Percentiles rank a stretch among this genome's conserved stretches.
Evolutionary conservation across 2,329 filamentous ascomycete genomes (phyloP).

Genomic region (Lojkania enalia): DNA sequence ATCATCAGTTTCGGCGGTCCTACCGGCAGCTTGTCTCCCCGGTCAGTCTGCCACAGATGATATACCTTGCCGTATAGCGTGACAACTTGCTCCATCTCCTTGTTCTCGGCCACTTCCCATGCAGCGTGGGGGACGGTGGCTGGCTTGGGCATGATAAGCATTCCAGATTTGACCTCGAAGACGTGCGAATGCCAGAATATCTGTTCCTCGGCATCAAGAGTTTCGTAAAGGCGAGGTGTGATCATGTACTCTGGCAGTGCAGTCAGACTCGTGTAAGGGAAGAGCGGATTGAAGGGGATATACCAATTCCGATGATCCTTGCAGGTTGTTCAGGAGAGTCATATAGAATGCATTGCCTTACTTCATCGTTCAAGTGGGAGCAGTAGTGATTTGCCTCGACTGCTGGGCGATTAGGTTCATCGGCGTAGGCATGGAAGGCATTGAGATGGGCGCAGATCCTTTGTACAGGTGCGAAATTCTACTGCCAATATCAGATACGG

Average conservation of each 20-base stretch:
- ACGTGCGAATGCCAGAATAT: slow-evolving; percentile 78
- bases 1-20: slow-evolving; percentile 67
- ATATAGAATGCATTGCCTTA: slow-evolving; percentile 85
- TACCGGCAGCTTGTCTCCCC: slow-evolving; percentile 66
- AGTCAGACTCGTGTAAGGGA: background rate
- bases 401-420: slow-evolving; percentile 64
- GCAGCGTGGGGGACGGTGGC: slow-evolving; percentile 57
- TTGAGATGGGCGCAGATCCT: slow-evolving; percentile 82
- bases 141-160: slow-evolving; percentile 76
- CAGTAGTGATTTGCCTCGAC: slow-evolving; percentile 88
- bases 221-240: slow-evolving; percentile 67
- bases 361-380: slow-evolving; percentile 73
- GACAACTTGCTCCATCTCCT: slow-evolving; percentile 77
- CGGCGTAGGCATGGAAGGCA: slow-evolving; percentile 83
- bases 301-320: slow-evolving; percentile 71
- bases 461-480: slow-evolving; percentile 72
- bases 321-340: slow-evolving; percentile 69
- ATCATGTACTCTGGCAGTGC: slow-evolving; percentile 82
- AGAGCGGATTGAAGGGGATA: slow-evolving; percentile 3
- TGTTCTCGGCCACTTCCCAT: slow-evolving; percentile 77
- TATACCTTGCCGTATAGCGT: slow-evolving; percentile 81
- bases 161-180: slow-evolving; percentile 76
- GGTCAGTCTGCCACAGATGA: slow-evolving; percentile 84
- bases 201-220: slow-evolving; percentile 68
- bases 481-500: background rate